phyloP scores from a whole-genome alignment of 2,329 filamentous ascomycete genomes.

The Xylaria polymorpha region DNA sequence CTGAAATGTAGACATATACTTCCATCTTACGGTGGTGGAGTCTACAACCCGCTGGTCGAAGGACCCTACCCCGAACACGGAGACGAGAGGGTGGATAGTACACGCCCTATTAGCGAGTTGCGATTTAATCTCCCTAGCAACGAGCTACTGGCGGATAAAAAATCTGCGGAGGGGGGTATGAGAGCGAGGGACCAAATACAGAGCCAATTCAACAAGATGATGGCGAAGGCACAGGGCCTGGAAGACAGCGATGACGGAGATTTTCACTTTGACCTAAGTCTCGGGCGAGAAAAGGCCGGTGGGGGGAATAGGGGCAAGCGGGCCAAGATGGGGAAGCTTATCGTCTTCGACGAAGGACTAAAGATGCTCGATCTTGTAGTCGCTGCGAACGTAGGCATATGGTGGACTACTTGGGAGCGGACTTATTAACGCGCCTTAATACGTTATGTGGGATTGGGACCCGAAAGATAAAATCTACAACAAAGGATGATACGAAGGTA shows the following conservation, averaged over 20 bases:
- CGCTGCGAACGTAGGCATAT: conserved; percentile 89
- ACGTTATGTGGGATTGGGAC: neutral
- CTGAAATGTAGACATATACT: conserved; percentile 81
- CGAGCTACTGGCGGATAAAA: conserved; percentile 57
- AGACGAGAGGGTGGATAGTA: conserved; percentile 46
- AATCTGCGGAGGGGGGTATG: conserved; percentile 53
- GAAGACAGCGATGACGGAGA: conserved; percentile 54
- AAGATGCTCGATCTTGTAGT: conserved; percentile 97
- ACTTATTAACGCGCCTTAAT: conserved; percentile 43
- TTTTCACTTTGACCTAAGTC: conserved; percentile 72
- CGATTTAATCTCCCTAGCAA: conserved; percentile 85
- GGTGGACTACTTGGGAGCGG: conserved; percentile 89
- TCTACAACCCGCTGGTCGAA: conserved; percentile 59
- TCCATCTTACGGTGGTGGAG: conserved; percentile 54
- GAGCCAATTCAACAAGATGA: conserved; percentile 47
- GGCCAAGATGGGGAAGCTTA: conserved; percentile 93
- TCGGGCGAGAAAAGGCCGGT: conserved; percentile 86
- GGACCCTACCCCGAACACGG: conserved; percentile 50
- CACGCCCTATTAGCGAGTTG: conserved; percentile 77
- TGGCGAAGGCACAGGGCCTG: conserved; percentile 49
- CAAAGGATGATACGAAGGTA: conserved; percentile 5
- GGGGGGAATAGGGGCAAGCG: conserved; percentile 87
- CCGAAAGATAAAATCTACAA: neutral
- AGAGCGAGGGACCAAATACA: conserved; percentile 54
- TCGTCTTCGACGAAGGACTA: conserved; percentile 87